Conservation (phyloP, 805 yeast genomes). For the Starmerella vaccinii region DNA sequence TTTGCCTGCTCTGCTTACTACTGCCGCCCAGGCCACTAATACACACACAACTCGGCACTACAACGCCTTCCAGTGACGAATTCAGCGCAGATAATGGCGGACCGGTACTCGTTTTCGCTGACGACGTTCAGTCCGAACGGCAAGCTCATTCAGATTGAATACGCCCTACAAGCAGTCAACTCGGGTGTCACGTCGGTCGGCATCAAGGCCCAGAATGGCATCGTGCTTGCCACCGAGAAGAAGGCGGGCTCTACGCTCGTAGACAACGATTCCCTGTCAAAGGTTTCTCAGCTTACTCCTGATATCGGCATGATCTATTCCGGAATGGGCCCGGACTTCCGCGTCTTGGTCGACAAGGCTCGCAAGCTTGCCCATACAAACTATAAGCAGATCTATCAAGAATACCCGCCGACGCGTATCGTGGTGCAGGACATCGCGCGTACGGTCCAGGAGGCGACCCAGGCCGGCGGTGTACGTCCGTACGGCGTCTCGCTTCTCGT, state of each 20-base stretch:
- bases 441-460: conserved; percentile 97
- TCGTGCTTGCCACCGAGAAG: conserved; percentile 93
- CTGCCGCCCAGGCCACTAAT: background rate
- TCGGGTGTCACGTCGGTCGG: conserved; percentile 97
- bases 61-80: conserved; percentile 1
- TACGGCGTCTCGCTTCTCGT: conserved; percentile 89
- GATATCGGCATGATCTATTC: conserved; percentile 93
- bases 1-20: background rate
- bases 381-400: conserved; percentile 88
- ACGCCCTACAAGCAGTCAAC: conserved; percentile 93
- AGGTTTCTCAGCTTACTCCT: conserved; percentile 78
- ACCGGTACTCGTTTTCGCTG: conserved; percentile 91
- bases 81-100: conserved; percentile 58
- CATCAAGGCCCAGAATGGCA: conserved; percentile 87
- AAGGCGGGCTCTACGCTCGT: conserved; percentile 72
- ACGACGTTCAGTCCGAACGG: conserved; percentile 98
- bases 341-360: conserved; percentile 87
- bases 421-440: conserved; percentile 91
- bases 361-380: conserved; percentile 87
- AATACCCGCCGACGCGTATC: conserved; percentile 92
- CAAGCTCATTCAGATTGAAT: conserved; percentile 93
- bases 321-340: conserved; percentile 98
- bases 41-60: background rate
- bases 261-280: conserved; percentile 61
- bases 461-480: conserved; percentile 98